phyloP scores from a whole-genome alignment of 23 red algal genomes.

The Gracilaria gracilis region DNA sequence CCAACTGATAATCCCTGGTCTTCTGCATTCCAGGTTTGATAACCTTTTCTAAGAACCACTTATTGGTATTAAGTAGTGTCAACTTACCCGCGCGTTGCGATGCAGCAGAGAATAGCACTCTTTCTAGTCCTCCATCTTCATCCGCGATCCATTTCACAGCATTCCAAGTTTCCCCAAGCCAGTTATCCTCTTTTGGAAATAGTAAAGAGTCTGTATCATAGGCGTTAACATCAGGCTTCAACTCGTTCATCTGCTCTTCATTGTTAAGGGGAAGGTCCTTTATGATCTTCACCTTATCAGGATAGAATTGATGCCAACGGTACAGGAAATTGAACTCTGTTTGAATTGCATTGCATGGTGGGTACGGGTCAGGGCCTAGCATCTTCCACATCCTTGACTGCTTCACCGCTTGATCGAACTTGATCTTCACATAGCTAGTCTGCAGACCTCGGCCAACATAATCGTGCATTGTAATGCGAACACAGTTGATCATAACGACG shows the following conservation, averaged over 20 bases:
- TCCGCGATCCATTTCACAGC: background rate
- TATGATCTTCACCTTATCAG: background rate
- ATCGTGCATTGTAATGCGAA: conserved; percentile 7
- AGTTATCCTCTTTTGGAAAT: background rate
- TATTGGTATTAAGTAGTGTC: background rate
- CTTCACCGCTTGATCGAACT: background rate
- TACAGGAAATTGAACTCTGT: conserved; percentile 12
- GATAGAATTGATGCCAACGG: conserved; percentile 3
- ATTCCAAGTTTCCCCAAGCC: background rate
- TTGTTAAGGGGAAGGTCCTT: background rate
- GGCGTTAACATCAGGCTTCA: background rate
- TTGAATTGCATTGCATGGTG: background rate
- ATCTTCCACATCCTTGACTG: background rate
- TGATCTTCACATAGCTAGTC: conserved; percentile 1
- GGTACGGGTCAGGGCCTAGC: background rate
- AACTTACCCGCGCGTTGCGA: conserved; percentile 1
- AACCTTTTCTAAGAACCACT: background rate
- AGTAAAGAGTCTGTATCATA: background rate
- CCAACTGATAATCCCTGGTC: background rate
- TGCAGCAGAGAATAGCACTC: background rate
- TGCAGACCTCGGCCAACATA: background rate
- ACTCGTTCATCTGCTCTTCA: background rate
- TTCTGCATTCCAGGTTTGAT: background rate
- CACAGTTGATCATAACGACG: background rate
- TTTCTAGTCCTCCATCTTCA: background rate